These are phyloP conservation scores for Ceratocystis colombiana DNA, from an alignment of 2,329 filamentous ascomycete genomes.

Conservation along the genomic window DNA sequence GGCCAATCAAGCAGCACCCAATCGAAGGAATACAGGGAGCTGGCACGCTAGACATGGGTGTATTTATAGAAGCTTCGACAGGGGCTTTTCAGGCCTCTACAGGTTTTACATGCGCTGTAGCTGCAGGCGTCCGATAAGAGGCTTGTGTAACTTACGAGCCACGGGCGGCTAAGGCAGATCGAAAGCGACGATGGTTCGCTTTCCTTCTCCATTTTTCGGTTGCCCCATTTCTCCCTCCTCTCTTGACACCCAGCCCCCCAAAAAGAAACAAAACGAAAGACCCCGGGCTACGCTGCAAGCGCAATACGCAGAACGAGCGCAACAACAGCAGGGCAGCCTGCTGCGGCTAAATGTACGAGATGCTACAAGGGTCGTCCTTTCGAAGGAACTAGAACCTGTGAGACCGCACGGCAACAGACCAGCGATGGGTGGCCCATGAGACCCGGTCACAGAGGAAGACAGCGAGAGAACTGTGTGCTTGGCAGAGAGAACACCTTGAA, in stretches of 20 bases:
- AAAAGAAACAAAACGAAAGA: too few relatives aligned
- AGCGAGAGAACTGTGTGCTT: background rate
- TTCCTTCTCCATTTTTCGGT: too few relatives aligned
- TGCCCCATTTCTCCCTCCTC: too few relatives aligned
- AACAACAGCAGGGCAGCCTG: too few relatives aligned
- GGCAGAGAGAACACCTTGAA: background rate
- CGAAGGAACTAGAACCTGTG: constrained; percentile 5
- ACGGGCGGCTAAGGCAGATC: background rate
- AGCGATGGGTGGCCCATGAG: background rate
- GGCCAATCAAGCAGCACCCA: constrained; percentile 6
- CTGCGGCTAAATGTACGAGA: too few relatives aligned
- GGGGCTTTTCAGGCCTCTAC: background rate
- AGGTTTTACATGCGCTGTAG: background rate
- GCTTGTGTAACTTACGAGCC: background rate
- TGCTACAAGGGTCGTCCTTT: background rate
- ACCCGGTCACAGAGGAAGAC: background rate
- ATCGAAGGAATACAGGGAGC: background rate
- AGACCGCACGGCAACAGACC: background rate
- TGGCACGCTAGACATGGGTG: background rate
- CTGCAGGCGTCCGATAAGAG: background rate
- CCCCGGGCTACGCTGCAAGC: too few relatives aligned
- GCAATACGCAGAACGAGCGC: too few relatives aligned
- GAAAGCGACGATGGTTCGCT: background rate
- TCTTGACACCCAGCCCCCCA: too few relatives aligned
- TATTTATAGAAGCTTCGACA: background rate